Conservation (phyloP, 768 basidiomycete species). For the Termitomyces sp. region DNA sequence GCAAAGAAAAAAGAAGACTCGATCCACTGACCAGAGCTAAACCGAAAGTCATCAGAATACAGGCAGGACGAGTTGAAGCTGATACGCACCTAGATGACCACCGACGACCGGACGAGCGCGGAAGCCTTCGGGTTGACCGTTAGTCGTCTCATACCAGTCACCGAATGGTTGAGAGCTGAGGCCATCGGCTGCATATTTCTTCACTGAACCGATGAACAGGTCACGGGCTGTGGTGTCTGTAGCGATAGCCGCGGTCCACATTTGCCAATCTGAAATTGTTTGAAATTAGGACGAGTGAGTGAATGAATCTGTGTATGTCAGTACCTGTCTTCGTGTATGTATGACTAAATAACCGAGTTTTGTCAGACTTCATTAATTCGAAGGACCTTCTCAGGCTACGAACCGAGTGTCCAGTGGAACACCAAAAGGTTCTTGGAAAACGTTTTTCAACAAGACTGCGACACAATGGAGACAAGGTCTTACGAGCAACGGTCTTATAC, state of each 20-base stretch:
- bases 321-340: conserved; percentile 56
- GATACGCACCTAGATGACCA: conserved; percentile 43
- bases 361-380: not conserved
- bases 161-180: conserved; percentile 36
- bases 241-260: conserved; percentile 53
- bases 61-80: not conserved
- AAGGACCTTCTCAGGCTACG: not conserved
- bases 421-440: conserved; percentile 37
- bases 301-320: not conserved
- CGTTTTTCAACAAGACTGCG: not conserved
- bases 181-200: conserved; percentile 47
- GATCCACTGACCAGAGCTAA: conserved; percentile 7
- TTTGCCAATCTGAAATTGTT: conserved; percentile 48
- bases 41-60: not conserved
- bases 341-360: conserved; percentile 26
- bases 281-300: not conserved
- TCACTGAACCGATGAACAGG: conserved; percentile 47
- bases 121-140: conserved; percentile 48
- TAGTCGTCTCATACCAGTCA: conserved; percentile 57
- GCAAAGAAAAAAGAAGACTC: not conserved
- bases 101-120: conserved; percentile 59
- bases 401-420: conserved; percentile 48
- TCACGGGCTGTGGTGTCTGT: conserved; percentile 44
- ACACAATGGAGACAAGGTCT: conserved; percentile 12
- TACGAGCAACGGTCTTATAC: conserved; percentile 45